Evolutionary conservation across 768 basidiomycete genomes (phyloP), one percentile per base, ranked within the genome.

Genomic region (Cystofilobasidium ferigula): DNA sequence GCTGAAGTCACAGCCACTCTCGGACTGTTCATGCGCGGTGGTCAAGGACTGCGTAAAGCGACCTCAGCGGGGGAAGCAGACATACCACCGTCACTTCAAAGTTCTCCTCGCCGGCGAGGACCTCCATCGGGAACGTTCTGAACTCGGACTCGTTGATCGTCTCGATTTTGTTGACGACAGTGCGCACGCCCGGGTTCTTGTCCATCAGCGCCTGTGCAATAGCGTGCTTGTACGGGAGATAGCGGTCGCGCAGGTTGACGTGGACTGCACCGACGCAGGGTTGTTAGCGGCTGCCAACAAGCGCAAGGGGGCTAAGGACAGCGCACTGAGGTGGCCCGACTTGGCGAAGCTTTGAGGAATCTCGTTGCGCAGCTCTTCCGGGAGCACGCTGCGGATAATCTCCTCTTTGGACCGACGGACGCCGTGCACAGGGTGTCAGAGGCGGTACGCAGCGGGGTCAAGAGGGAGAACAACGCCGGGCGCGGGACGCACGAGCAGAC

Each of bases 51-150:
- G 18, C 20, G 38, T 4, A 7, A 47, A 32, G 30, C 3, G 45
- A 5, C 60, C 14, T 38, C 32, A 42, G 38, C 45, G 60, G 34
- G 32, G 28, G 18, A 30, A 3, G 34, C 30, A 36, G n/a, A 78
- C 85, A 65, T 71, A 94, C 94, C 76, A 90, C 87, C 71, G 87
- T 83, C 7, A 97, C 92, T 28, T 91, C 71, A 73, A 85, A 91
- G 71, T 95, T 81, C 0, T 85, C 82, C 65, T 93, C 87, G 0
- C 95, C 95, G 0, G 94, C 95, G 45, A 99, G 79, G 8, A 98
- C 79, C 71, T 99, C 95, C 95, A 99, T 98, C 71, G 87, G 81
- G 75, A 99, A 99, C 70, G 92, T 86, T 24, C 95, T 85, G 74
- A 92, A 99, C 73, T 86, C 80, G 32, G 80, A 84, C 72, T 91